Base-by-base conservation (phyloP, 1,139 yeast species). In the Ogataea hybrid region DNA sequence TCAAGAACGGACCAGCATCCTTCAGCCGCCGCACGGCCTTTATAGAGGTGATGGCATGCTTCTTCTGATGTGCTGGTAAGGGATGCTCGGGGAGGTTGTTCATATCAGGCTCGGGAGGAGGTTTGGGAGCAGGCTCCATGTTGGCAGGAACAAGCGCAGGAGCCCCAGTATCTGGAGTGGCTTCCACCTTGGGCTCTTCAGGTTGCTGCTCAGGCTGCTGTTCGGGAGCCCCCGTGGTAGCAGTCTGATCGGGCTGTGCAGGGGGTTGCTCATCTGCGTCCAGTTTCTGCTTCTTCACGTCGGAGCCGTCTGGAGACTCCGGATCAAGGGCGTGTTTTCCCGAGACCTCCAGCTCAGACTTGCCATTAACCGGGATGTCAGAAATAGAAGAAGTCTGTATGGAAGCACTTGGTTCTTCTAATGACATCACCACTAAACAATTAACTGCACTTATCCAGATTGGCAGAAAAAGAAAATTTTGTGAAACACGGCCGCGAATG, bases 1-100 rank as follows among this genome's bases (percentile, higher is more conserved):
- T 79, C 37, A 87, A 59, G 61, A 92, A 92, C 3, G 98, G 98
- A 20, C 74, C 80, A 2, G 97, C 96, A 65, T 94, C 98, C 64
- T 90, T 87, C 57, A 90, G 74, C 51, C 97, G 71, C 63, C 87
- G 89, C 43, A 94, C 83, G 14, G 95, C 92, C 58, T 83, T 84
- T 38, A 84, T 72, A 2, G 85, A 73, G 57, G 81, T 81, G 25
- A 73, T 51, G 1, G 85, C 86, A 60, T 79, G 83, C 59, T 82
- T 81, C 52, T 76, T 73, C 65, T 92, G 97, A 63, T 90, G 97
- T 47, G 80, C 76, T 15, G 97, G 96, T 52, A 90, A 69, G n/a
- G 95, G 94, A 48, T 71, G 61, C 14, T 56, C 69, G 1, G 90
- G 87, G 27, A 83, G 68, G 53, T 82, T 81, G 53, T 76, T 58